A percentile compares a stretch with the other conserved stretches of the same genome.
Conservation (phyloP, 306 rosid genomes). For the Glycine latifolia region DNA sequence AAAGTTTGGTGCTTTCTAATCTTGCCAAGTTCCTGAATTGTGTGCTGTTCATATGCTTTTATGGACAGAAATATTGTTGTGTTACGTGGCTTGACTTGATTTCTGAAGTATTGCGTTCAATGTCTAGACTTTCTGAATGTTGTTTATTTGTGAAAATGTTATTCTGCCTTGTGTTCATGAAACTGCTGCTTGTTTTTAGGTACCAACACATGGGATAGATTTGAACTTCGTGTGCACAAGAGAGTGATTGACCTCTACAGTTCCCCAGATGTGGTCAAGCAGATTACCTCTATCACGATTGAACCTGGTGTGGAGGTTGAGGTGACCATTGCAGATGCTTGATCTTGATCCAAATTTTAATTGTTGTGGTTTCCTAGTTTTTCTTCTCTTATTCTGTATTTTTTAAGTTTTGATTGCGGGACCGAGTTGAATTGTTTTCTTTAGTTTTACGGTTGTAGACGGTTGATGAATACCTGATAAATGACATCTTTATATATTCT, state of each 20-base stretch:
- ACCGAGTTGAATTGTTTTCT: conserved; percentile 26
- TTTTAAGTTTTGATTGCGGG: neutral
- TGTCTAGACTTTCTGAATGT: neutral
- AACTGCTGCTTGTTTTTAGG: conserved; percentile 50
- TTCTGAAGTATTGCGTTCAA: neutral
- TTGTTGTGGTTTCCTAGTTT: conserved; percentile 2
- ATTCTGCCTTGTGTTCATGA: neutral
- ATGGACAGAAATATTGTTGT: neutral
- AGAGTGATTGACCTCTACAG: conserved; percentile 92
- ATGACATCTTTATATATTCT: conserved; percentile 23
- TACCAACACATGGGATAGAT: conserved; percentile 91
- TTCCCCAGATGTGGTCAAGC: conserved; percentile 91
- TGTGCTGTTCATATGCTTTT: neutral
- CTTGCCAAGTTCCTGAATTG: neutral
- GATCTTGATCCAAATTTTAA: neutral
- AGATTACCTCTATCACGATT: conserved; percentile 87
- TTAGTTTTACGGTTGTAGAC: conserved; percentile 34
- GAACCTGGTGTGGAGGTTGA: conserved; percentile 97
- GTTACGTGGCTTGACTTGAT: neutral
- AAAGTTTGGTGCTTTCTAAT: neutral
- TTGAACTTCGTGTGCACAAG: conserved; percentile 93
- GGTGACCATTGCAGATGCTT: conserved; percentile 86
- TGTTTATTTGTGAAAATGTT: neutral
- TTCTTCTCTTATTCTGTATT: neutral
- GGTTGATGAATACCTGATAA: conserved; percentile 31